Evolutionary conservation across 192 early-diverging fungal genomes (phyloP), one percentile per base, ranked within the genome.

Genomic region (Coemansia sp.): DNA sequence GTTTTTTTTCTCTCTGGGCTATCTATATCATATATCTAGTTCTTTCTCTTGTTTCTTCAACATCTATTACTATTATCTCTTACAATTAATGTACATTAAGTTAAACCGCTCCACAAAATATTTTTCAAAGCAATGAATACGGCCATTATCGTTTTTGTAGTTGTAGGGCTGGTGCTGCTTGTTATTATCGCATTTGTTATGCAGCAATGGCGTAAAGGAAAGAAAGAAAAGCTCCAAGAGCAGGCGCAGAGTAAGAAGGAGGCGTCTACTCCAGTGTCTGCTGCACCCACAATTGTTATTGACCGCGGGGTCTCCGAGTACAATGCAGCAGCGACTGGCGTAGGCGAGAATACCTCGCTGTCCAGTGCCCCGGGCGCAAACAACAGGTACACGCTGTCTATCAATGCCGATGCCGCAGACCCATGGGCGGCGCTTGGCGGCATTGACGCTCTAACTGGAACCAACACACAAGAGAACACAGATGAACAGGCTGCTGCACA

Each of bases 371-470:
- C 46, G 25, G 46, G 46, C 23, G 46, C 46, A 49, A 49, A 49
- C 29, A 10, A 12, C 29, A 29, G 53, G 15, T 56, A 33, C 53
- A 56, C 28, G 6, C 7, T 31, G 4, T 33, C 53, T 18, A 2
- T 56, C 2, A 31, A 56, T 33, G 53, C 28, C 4, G 23, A 34
- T 15, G 26, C 53, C 28, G 20, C 16, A 4, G 53, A 56, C 53
- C 53, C 53, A 4, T 56, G 53, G 53, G 53, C 53, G 2, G 53
- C 53, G 4, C 53, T 56, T 34, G 53, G 53, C n/a, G 53, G 53
- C 9, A 56, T 56, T 34, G 28, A 30, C 30, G 53, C 53, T 5
- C 53, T 56, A 2, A 9, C 53, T 33, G 18, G 29, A 33, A 21
- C 20, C 40, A 48, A 20, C 13, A 45, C 12, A 5, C 20, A 21